phyloP scores from a whole-genome alignment of 495 filamentous ascomycete genomes.

The Sphaerosporella brunnea region DNA sequence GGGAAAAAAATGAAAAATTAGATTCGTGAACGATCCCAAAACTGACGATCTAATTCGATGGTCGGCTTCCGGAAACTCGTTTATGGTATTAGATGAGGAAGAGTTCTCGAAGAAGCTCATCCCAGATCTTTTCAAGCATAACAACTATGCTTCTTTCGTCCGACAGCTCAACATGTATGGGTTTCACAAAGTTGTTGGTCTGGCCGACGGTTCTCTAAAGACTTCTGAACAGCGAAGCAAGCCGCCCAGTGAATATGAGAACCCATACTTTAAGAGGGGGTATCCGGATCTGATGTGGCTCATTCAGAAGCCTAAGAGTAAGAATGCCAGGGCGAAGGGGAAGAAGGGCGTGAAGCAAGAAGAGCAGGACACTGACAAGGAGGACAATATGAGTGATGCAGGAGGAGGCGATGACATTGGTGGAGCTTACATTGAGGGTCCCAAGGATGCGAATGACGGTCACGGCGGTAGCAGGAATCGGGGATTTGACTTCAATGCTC shows the following conservation, averaged over 20 bases:
- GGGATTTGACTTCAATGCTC: conserved; percentile 43
- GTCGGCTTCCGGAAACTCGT: conserved; percentile 91
- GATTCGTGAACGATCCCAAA: conserved; percentile 80
- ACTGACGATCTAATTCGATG: conserved; percentile 92
- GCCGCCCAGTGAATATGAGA: conserved; percentile 92
- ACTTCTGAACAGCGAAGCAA: conserved; percentile 93
- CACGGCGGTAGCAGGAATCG: conserved; percentile 11
- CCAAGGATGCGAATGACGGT: conserved; percentile 18
- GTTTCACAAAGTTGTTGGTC: conserved; percentile 94
- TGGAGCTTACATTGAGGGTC: conserved; percentile 23
- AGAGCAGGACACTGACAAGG: conserved; percentile 46
- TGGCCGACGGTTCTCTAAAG: conserved; percentile 94
- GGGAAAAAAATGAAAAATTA: no score
- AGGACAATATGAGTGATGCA: conserved; percentile 44
- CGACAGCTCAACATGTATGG: conserved; percentile 99
- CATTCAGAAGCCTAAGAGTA: conserved; percentile 87
- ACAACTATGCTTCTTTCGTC: conserved; percentile 97
- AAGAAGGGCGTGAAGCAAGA: conserved; percentile 48
- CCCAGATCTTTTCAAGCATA: conserved; percentile 96
- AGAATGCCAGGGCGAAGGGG: conserved; percentile 34
- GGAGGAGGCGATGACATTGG: conserved; percentile 28
- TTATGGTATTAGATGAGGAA: conserved; percentile 92
- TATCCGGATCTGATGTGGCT: conserved; percentile 91
- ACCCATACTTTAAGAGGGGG: conserved; percentile 86
- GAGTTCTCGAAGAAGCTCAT: conserved; percentile 97